Conservation (phyloP, 169 alveolate genomes). For the Fabrea salina region DNA sequence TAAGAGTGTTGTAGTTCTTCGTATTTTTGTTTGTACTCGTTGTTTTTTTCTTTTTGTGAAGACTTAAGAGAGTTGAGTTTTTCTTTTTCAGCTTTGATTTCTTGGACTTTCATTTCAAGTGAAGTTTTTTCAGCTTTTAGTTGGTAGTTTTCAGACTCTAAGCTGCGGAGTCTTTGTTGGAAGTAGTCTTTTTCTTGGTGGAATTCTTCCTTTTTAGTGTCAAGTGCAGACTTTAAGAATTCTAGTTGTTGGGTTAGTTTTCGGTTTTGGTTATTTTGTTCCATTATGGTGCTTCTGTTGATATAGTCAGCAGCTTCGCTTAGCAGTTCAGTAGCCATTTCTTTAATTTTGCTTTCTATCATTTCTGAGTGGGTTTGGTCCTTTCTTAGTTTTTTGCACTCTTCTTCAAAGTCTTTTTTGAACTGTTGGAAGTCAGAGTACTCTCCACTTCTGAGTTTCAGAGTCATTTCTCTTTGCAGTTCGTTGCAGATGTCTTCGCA, state of each 20-base stretch:
- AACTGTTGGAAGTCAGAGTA: constrained; percentile 12
- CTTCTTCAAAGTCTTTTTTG: constrained; percentile 23
- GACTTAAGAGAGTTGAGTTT: background rate
- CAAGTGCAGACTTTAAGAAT: background rate
- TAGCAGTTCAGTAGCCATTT: background rate
- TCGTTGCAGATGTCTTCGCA: constrained; percentile 10
- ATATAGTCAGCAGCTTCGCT: constrained; percentile 32
- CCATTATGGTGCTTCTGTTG: background rate
- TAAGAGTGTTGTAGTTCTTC: background rate
- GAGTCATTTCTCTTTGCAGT: background rate
- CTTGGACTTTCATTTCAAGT: constrained; percentile 19
- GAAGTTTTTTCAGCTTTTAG: background rate
- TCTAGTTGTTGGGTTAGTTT: background rate
- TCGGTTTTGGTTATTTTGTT: background rate
- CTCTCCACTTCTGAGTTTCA: constrained; percentile 8
- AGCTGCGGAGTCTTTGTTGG: background rate
- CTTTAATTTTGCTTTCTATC: constrained; percentile 3
- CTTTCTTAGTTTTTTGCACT: background rate
- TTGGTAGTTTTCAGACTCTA: background rate
- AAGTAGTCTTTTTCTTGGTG: constrained; percentile 15
- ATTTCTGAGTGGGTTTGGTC: background rate
- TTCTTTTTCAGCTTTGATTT: constrained; percentile 19
- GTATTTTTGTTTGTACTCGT: background rate
- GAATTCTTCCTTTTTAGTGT: constrained; percentile 12
- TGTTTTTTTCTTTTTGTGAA: background rate